Conservation (phyloP, 805 yeast species). For the Ogataea siamensis region DNA sequence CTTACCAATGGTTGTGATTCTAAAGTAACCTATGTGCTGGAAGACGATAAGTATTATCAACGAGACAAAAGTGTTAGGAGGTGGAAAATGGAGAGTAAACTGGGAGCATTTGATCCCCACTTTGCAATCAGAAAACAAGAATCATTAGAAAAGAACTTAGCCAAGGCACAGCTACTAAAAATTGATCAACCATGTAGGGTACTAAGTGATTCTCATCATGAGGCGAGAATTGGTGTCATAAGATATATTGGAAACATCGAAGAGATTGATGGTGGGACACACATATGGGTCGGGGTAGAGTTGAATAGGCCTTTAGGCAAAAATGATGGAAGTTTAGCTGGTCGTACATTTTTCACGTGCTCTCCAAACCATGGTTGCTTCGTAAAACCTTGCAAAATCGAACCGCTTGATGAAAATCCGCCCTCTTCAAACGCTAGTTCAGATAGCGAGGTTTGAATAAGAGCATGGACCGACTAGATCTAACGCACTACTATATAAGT, state of each 20-base stretch:
- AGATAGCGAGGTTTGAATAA: neutral
- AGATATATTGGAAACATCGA: conserved; percentile 67
- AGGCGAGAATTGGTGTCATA: conserved; percentile 68
- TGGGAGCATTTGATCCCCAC: conserved; percentile 67
- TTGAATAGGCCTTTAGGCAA: conserved; percentile 86
- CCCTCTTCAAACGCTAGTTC: neutral
- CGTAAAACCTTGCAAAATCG: conserved; percentile 51
- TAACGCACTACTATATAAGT: no score
- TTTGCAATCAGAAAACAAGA: conserved; percentile 4
- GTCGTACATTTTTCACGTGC: conserved; percentile 57
- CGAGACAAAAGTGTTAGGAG: conserved; percentile 61
- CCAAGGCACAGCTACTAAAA: conserved; percentile 3
- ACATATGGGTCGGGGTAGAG: conserved; percentile 78
- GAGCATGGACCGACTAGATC: no score
- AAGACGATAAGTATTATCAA: conserved; percentile 60
- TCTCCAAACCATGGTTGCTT: conserved; percentile 67
- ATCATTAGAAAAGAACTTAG: neutral
- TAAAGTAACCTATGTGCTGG: conserved; percentile 43
- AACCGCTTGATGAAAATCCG: neutral
- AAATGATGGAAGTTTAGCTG: conserved; percentile 75
- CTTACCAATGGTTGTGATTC: conserved; percentile 14
- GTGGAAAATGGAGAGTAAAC: conserved; percentile 69
- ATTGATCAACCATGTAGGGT: conserved; percentile 57
- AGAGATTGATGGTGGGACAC: conserved; percentile 49
- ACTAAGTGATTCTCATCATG: conserved; percentile 23